phyloP scores from a whole-genome alignment of 495 filamentous ascomycete genomes.

The Hypoxylon subgilvum region DNA sequence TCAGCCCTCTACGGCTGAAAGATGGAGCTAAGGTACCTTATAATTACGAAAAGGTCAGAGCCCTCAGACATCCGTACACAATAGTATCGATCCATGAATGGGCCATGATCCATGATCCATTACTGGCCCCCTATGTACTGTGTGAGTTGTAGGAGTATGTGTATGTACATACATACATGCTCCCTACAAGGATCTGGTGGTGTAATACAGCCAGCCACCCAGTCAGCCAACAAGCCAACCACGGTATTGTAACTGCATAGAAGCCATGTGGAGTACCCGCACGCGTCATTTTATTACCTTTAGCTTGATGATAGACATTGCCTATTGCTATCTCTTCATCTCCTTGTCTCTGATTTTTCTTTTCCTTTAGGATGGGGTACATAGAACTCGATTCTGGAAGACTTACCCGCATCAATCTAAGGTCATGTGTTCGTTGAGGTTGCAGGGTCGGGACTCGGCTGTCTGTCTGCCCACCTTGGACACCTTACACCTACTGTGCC shows the following conservation, averaged over 20 bases:
- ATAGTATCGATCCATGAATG: constrained; percentile 26
- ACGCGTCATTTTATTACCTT: constrained; percentile 32
- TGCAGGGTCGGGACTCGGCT: too few species aligned
- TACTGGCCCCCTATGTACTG: too few species aligned
- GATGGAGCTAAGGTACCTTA: constrained; percentile 12
- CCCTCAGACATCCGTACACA: too few species aligned
- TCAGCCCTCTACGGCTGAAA: constrained; percentile 10
- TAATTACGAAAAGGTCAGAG: constrained; percentile 35
- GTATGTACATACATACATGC: too few species aligned
- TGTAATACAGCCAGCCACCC: constrained; percentile 7
- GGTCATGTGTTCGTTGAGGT: constrained; percentile 41
- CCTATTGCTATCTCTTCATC: constrained; percentile 5
- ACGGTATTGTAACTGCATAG: constrained; percentile 10
- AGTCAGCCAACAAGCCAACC: constrained; percentile 12
- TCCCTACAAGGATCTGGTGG: constrained; percentile 28
- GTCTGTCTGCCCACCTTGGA: constrained; percentile 1
- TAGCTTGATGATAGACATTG: constrained; percentile 32
- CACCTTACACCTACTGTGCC: too few species aligned
- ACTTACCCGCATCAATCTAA: constrained; percentile 36
- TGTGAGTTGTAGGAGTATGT: too few species aligned
- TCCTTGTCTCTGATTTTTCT: constrained; percentile 16
- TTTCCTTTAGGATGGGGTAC: constrained; percentile 1
- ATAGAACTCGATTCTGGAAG: constrained; percentile 37
- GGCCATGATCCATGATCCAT: too few species aligned
- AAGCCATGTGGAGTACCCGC: constrained; percentile 20